Conservation (phyloP, 2,329 filamentous ascomycete species). For the Sordariomycetes sp. region DNA sequence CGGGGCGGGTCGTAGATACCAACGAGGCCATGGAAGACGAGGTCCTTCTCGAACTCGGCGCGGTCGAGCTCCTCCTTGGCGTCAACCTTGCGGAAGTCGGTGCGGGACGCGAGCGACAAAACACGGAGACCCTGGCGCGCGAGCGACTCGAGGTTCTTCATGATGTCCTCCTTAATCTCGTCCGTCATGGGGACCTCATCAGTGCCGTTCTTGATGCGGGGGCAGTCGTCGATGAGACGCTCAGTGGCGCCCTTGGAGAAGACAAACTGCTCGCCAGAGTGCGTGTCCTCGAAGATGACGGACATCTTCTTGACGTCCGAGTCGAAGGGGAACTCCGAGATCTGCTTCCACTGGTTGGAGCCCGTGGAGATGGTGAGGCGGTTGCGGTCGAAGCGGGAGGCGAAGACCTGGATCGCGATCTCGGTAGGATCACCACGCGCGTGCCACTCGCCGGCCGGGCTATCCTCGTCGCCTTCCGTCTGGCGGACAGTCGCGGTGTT, state of each 20-base stretch:
- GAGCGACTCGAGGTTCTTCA: slow-evolving; percentile 56
- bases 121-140: slow-evolving; percentile 56
- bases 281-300: slow-evolving; percentile 42
- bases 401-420: slow-evolving; percentile 64
- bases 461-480: slow-evolving; percentile 13
- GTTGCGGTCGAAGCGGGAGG: slow-evolving; percentile 53
- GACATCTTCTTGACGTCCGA: slow-evolving; percentile 68
- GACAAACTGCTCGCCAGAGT: slow-evolving; percentile 27
- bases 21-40: slow-evolving; percentile 55
- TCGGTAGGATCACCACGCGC: slow-evolving; percentile 53
- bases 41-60: slow-evolving; percentile 41
- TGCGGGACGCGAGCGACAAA: slow-evolving; percentile 46
- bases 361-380: slow-evolving; percentile 35
- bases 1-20: slow-evolving; percentile 64
- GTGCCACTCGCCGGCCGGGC: slow-evolving; percentile 29
- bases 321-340: slow-evolving; percentile 62
- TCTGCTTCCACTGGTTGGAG: slow-evolving; percentile 21
- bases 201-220: slow-evolving; percentile 29
- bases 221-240: slow-evolving; percentile 51
- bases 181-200: slow-evolving; percentile 34
- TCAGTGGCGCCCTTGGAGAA: slow-evolving; percentile 61
- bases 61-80: slow-evolving; percentile 28
- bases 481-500: slow-evolving; percentile 47
- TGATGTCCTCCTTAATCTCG: slow-evolving; percentile 38
- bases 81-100: slow-evolving; percentile 11